A percentile compares a stretch with the other conserved stretches of the same genome.
These are phyloP conservation scores for Termitomyces sp. DNA, from an alignment of 768 basidiomycete species.

Conservation along the genomic window DNA sequence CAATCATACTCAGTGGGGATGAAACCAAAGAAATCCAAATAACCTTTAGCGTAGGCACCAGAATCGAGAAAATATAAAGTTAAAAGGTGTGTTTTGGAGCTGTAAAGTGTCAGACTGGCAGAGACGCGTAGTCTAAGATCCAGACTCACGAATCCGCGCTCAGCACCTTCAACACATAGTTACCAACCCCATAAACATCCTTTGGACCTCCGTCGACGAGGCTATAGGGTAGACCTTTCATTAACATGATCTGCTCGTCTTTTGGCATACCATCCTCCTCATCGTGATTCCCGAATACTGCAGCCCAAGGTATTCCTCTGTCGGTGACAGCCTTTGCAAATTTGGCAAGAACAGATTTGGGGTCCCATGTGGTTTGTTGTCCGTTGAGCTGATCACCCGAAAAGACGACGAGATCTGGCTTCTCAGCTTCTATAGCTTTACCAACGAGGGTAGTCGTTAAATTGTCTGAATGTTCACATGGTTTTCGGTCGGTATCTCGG, in stretches of 20 bases:
- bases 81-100: slow-evolving; percentile 84
- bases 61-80: slow-evolving; percentile 93
- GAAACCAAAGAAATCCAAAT: slow-evolving; percentile 59
- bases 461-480: slow-evolving; percentile 66
- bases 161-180: slow-evolving; percentile 82
- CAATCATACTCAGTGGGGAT: slow-evolving; percentile 82
- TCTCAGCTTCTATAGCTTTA: slow-evolving; percentile 69
- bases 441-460: slow-evolving; percentile 74
- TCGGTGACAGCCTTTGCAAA: slow-evolving; percentile 77
- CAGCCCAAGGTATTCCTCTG: slow-evolving; percentile 83
- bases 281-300: slow-evolving; percentile 95
- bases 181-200: slow-evolving; percentile 86
- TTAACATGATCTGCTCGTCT: slow-evolving; percentile 62
- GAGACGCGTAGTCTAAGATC: background rate
- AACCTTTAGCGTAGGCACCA: slow-evolving; percentile 66
- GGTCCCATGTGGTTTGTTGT: slow-evolving; percentile 86
- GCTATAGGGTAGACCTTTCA: slow-evolving; percentile 84
- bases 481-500: slow-evolving; percentile 64
- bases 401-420: slow-evolving; percentile 90
- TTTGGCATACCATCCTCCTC: slow-evolving; percentile 63
- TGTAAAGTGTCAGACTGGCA: slow-evolving; percentile 22
- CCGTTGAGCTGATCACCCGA: slow-evolving; percentile 94
- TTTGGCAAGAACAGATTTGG: slow-evolving; percentile 84
- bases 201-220: slow-evolving; percentile 78
- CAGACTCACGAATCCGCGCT: slow-evolving; percentile 78